Evolutionary conservation across 163 green algal genomes (phyloP), one percentile per base, ranked within the genome.

Genomic region (Smithsoniella earleae): DNA sequence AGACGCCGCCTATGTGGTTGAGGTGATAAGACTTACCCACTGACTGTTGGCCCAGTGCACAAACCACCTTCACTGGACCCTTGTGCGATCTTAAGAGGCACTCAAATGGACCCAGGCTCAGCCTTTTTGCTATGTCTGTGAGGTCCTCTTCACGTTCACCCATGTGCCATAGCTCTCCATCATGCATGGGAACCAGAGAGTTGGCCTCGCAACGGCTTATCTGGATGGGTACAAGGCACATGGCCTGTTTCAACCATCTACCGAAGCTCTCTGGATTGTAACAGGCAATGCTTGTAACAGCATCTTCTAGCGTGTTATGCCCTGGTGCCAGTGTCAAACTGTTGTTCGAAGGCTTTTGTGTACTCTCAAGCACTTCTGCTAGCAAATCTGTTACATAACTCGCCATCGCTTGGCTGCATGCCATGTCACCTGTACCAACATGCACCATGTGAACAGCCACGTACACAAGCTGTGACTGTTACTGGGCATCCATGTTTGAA

Each of bases 21-120:
- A 76, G 49, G 46, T 76, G 72, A 36, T 76, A 76, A 31, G 46
- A 72, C 62, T 76, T 76, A 36, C 72, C 72, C 10, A 40, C 65
- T 36, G 44, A 69, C 72, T 76, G 72, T n/a, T 63, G 46, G 28
- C 72, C 72, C 72, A 76, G 44, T 3, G 46, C 37, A 1, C 27
- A 46, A n/a, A 69, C 45, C 1, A 76, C 43, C 72, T 72, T 43
- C 2, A 76, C 46, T 45, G 72, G 72, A 3, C 37, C 33, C 20
- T 25, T 46, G 44, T 45, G 31, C 38, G 72, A 22, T 1, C 38
- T n/a, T 30, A 76, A 36, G 2, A 76, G 22, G 27, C 25, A 46
- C 33, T 76, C 46, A 36, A 69, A 76, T 0, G 38, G 6, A 25
- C 72, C 72, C 34, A 76, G 44, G 43, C 72, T 40, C 46, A 76